These are phyloP conservation scores for Rhodotorula sp. DNA, from an alignment of 1,284 basidiomycete genomes.

Conservation along the genomic window DNA sequence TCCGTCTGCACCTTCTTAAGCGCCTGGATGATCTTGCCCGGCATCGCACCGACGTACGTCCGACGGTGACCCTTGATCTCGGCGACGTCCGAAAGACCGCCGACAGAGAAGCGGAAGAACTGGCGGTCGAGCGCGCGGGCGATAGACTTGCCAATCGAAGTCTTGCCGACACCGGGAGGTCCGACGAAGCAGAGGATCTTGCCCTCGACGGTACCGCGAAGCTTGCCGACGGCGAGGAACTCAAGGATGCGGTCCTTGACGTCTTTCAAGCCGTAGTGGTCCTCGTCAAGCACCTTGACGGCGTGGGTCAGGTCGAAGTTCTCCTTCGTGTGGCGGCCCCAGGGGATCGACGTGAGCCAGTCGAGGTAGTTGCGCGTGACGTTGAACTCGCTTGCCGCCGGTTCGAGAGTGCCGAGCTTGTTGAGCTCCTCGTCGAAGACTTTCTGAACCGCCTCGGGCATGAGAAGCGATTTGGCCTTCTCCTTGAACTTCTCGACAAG, in stretches of 20 bases:
- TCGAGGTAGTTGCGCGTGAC: conserved; percentile 97
- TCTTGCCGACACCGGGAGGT: conserved; percentile 77
- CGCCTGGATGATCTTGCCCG: conserved; percentile 97
- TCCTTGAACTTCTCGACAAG: conserved; percentile 94
- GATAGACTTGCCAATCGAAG: conserved; percentile 73
- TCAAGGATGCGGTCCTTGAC: conserved; percentile 97
- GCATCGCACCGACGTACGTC: conserved; percentile 76
- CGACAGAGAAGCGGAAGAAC: conserved; percentile 96
- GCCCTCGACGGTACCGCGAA: conserved; percentile 93
- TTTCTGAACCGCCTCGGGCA: conserved; percentile 89
- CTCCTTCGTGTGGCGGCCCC: conserved; percentile 92
- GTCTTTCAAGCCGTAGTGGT: conserved; percentile 94
- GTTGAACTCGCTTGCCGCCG: conserved; percentile 72
- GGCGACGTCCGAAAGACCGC: conserved; percentile 93
- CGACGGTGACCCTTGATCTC: conserved; percentile 98
- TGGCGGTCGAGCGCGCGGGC: conserved; percentile 78
- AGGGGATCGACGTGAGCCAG: conserved; percentile 94
- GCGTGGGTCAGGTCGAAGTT: conserved; percentile 90
- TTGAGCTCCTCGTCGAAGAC: conserved; percentile 96
- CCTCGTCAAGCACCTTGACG: conserved; percentile 81
- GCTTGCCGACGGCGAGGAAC: conserved; percentile 95
- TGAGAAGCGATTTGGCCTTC: conserved; percentile 77
- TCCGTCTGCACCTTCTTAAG: conserved; percentile 94
- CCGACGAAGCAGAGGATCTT: conserved; percentile 97
- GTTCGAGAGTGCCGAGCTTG: conserved; percentile 89